Percentiles rank a stretch among this genome's conserved stretches.
Conservation (phyloP, 2,329 filamentous ascomycete genomes). For the Ramularia endophylla region DNA sequence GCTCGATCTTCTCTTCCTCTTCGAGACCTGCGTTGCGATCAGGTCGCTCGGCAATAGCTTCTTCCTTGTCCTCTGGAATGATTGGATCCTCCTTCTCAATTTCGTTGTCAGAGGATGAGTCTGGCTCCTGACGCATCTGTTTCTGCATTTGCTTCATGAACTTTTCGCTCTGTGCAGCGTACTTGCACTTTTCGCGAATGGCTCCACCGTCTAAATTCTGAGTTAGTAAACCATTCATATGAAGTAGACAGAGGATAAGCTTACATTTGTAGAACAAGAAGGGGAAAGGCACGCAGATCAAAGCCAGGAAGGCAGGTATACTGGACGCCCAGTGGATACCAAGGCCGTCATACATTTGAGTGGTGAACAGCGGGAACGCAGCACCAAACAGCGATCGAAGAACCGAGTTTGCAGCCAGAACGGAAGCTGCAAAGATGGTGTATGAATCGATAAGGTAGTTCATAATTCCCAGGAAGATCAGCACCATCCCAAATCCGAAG, state of each 20-base stretch:
- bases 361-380: constrained; percentile 72
- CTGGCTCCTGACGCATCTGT: constrained; percentile 6
- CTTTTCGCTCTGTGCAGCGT: constrained; percentile 58
- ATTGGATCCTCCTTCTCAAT: constrained; percentile 10
- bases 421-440: constrained; percentile 65
- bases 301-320: constrained; percentile 66
- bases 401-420: constrained; percentile 72
- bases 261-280: constrained; percentile 62
- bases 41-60: not conserved
- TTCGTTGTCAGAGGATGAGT: constrained; percentile 7
- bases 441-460: constrained; percentile 60
- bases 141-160: constrained; percentile 48
- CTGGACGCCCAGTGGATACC: constrained; percentile 67
- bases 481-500: constrained; percentile 55
- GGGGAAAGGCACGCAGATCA: constrained; percentile 67
- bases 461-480: constrained; percentile 60
- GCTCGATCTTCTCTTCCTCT: constrained; percentile 13
- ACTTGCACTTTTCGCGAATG: constrained; percentile 65
- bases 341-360: constrained; percentile 49
- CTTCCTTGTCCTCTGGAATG: constrained; percentile 9
- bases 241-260: too few species aligned
- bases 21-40: constrained; percentile 3
- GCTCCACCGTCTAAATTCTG: constrained; percentile 52
- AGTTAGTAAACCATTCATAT: too few species aligned
- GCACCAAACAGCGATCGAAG: constrained; percentile 72